Base-by-base conservation (phyloP, 192 early-diverging fungal genomes). In the Umbelopsis isabellina region DNA sequence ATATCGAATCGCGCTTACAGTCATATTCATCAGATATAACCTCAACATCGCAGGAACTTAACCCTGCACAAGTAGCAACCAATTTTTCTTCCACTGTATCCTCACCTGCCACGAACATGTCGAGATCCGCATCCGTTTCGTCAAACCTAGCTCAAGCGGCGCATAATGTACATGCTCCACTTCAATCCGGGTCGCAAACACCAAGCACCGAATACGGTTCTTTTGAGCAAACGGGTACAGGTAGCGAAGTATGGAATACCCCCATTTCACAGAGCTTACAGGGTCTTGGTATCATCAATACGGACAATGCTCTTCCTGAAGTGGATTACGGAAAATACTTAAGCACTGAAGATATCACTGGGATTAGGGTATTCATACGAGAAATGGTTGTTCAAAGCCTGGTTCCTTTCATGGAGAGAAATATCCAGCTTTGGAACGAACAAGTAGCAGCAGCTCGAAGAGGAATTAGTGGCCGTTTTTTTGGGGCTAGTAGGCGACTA, bases 351-450 rank as follows among this genome's bases (percentile, higher is more conserved):
- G 88, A 93, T 72, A 74, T 92, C 25, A 69, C 66, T 20, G 79
- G 69, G 0, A 71, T 92, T 18, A 79, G 85, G 9, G 66, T 49
- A 8, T 86, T 89, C 61, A 55, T 88, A 8, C 65, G 75, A 65
- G 83, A 85, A 51, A 79, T 97, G 72, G 80, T 94, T 33, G 82
- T 86, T 6, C 90, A 92, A 67, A 89, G 89, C 65, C 79, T 98
- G 33, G 70, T 97, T 11, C 95, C 94, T 7, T 89, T 88, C 72
- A 97, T 97, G 97, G 92, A 97, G 72, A 79, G 92, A 25, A 91
- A 87, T 65, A 88, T 97, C 55, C 91, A 91, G 27, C 83, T 89
- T 35, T 93, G 93, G 87, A 97, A 95, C 81, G 95, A 97, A 69
- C 92, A 97, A 82, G 92, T 97, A 0, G 95, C 92, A 18, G 89